Evolutionary conservation across 257 asterid species (phyloP).

Genomic region (Solanum sejunctum): DNA sequence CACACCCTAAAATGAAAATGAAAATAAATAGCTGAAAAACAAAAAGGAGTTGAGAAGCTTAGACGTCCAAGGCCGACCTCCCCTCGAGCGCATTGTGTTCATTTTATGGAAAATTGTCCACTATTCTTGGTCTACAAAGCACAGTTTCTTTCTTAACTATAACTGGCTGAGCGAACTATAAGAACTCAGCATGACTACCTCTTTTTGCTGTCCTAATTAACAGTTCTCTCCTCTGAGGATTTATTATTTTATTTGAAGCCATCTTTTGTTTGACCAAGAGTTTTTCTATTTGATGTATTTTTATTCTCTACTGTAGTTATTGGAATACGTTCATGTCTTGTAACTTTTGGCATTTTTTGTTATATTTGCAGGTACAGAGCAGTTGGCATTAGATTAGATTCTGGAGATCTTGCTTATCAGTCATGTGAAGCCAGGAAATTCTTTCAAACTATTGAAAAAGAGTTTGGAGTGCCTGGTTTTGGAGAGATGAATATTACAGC

Average conservation of each 20-base stretch:
- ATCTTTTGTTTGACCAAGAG: neutral
- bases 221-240: neutral
- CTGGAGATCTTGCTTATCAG: constrained; percentile 95
- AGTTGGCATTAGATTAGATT: constrained; percentile 80
- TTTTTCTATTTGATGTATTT: neutral
- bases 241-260: neutral
- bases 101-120: neutral
- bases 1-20: neutral
- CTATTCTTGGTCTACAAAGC: neutral
- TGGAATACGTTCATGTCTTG: neutral
- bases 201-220: neutral
- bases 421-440: constrained; percentile 70
- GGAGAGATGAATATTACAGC: constrained; percentile 77
- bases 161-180: neutral
- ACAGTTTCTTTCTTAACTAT: neutral
- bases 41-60: neutral
- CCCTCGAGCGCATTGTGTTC: neutral
- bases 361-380: constrained; percentile 67
- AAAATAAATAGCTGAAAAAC: neutral
- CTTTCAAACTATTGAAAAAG: constrained; percentile 59
- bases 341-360: neutral
- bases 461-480: constrained; percentile 50
- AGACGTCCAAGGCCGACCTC: neutral
- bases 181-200: neutral
- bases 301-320: neutral